These are phyloP conservation scores for Fusarium palustre DNA, from an alignment of 2,329 filamentous ascomycete genomes.

Conservation along the genomic window DNA sequence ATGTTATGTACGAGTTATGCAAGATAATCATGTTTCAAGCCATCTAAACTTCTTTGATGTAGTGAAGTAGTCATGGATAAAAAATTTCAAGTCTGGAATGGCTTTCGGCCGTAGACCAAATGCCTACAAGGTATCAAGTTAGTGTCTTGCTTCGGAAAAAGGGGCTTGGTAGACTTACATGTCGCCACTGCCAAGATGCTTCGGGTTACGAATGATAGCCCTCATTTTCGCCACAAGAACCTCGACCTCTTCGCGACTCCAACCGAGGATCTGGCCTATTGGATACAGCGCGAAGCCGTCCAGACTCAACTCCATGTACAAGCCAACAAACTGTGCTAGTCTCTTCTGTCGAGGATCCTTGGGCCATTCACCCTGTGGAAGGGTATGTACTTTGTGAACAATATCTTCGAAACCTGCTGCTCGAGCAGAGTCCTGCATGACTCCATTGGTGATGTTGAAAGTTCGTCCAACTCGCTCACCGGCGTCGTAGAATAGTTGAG, in stretches of 20 bases:
- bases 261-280: slow-evolving; percentile 19
- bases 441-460: slow-evolving; percentile 25
- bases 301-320: slow-evolving; percentile 30
- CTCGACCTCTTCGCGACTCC: slow-evolving; percentile 16
- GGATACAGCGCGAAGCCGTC: slow-evolving; percentile 25
- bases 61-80: too few species aligned
- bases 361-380: slow-evolving; percentile 28
- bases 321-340: slow-evolving; percentile 20
- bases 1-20: background rate
- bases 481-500: slow-evolving; percentile 33
- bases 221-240: slow-evolving; percentile 20
- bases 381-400: slow-evolving; percentile 4
- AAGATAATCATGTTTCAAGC: background rate
- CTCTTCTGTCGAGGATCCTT: slow-evolving; percentile 27
- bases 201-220: slow-evolving; percentile 7
- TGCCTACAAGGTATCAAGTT: background rate
- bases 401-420: slow-evolving; percentile 24
- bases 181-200: slow-evolving; percentile 3
- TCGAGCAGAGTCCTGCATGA: slow-evolving; percentile 13
- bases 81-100: background rate
- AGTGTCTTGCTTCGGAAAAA: background rate
- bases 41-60: accelerated
- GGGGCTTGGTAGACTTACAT: slow-evolving; percentile 1
- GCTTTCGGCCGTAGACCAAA: slow-evolving; percentile 21
- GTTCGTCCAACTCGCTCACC: slow-evolving; percentile 28